These are phyloP conservation scores for Hortaea sp. DNA, from an alignment of 2,329 filamentous ascomycete species.

Conservation along the genomic window DNA sequence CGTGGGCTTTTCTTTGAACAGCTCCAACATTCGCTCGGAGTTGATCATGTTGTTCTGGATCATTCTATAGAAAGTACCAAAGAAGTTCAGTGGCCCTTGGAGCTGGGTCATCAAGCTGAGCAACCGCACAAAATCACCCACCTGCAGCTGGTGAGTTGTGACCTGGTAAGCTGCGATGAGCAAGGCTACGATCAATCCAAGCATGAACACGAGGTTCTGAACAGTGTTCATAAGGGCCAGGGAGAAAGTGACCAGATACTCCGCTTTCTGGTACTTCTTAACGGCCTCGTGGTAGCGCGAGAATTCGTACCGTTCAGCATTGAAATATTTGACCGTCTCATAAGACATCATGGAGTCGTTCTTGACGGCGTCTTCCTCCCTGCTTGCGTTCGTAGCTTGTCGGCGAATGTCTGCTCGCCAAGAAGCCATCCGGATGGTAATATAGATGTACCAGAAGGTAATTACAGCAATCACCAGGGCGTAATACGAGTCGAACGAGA, in stretches of 20 bases:
- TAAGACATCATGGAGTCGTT: slow-evolving; percentile 99
- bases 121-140: slow-evolving; percentile 61
- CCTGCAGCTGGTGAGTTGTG: slow-evolving; percentile 47
- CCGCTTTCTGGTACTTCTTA: slow-evolving; percentile 46
- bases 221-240: slow-evolving; percentile 51
- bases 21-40: slow-evolving; percentile 82
- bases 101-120: slow-evolving; percentile 67
- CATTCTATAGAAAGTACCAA: slow-evolving; percentile 88
- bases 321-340: slow-evolving; percentile 63
- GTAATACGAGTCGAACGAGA: slow-evolving; percentile 77
- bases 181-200: slow-evolving; percentile 56
- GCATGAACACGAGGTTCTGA: slow-evolving; percentile 54
- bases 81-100: slow-evolving; percentile 61
- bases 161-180: slow-evolving; percentile 64
- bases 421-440: slow-evolving; percentile 91
- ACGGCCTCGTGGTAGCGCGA: slow-evolving; percentile 48
- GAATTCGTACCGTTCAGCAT: slow-evolving; percentile 50
- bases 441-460: slow-evolving; percentile 91
- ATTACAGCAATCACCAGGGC: slow-evolving; percentile 81
- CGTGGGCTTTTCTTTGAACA: slow-evolving; percentile 92
- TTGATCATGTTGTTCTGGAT: slow-evolving; percentile 97
- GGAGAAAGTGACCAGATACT: slow-evolving; percentile 47
- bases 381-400: slow-evolving; percentile 87
- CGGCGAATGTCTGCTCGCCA: slow-evolving; percentile 84
- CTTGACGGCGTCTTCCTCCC: slow-evolving; percentile 94